Percentiles rank a stretch among this genome's conserved stretches.
Evolutionary conservation across 1,284 basidiomycete genomes (phyloP).

Genomic region (Athelia sp.): DNA sequence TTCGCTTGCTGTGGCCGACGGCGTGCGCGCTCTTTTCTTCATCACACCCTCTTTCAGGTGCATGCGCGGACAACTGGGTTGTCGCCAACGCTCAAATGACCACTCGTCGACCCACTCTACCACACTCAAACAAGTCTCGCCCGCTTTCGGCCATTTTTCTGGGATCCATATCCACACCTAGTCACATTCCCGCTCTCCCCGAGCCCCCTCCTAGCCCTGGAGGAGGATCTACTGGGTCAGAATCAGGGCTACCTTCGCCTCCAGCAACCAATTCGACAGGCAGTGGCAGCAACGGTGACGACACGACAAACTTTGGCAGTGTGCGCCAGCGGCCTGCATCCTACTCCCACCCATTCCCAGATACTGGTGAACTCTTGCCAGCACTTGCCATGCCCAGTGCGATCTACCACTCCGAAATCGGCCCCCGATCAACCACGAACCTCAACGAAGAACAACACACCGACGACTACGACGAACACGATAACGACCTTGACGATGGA

Average conservation of each 20-base stretch:
- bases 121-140: conserved; percentile 1
- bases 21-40: neutral
- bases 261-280: conserved; percentile 78
- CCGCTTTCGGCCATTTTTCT: conserved; percentile 13
- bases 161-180: conserved; percentile 5
- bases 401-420: conserved; percentile 19
- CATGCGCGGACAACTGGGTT: too few relatives aligned
- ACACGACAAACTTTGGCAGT: conserved; percentile 45
- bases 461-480: conserved; percentile 18
- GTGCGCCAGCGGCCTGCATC: conserved; percentile 34
- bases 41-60: neutral
- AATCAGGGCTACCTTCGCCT: conserved; percentile 70
- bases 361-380: conserved; percentile 11
- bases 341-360: conserved; percentile 9
- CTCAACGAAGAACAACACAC: conserved; percentile 20
- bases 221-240: conserved; percentile 38
- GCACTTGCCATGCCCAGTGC: conserved; percentile 29
- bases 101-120: conserved; percentile 1
- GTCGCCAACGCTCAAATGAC: neutral
- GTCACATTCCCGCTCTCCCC: conserved; percentile 12
- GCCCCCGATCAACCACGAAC: conserved; percentile 16
- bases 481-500: conserved; percentile 37
- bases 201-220: conserved; percentile 10
- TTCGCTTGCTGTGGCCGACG: neutral
- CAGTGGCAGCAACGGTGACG: conserved; percentile 67